Base-by-base conservation (phyloP, 2,329 filamentous ascomycete species). In the Aspergillus novofumigatus region DNA sequence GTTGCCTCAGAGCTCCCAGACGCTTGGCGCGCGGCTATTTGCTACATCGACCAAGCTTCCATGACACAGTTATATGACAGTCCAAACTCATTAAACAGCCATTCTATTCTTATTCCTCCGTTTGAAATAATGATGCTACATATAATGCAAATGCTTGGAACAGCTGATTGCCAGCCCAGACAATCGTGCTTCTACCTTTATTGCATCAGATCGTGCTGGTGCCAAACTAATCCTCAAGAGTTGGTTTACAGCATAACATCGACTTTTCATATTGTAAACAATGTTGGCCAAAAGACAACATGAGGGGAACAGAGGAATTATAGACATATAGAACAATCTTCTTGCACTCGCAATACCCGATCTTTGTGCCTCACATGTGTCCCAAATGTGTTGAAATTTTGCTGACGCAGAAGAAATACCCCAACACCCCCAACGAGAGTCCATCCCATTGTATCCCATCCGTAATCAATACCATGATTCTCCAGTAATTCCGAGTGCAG, bases 401-500 rank as follows among this genome's bases (percentile, higher is more conserved):
- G 63, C 65, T 67, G 69, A 66, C 66, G 65, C 62, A 69, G 72
- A 73, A 70, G 68, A 65, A 71, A 71, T 69, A 66, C 68, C 70
- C 71, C 69, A 73, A 73, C 70, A 73, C 70, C 71, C 67, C 69
- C 70, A 67, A 70, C 67, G 21, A 69, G 63, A 69, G 66, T 69
- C 69, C 71, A 62, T 69, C 65, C 68, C 69, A 63, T 65, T 71
- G 70, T 73, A 71, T 72, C 69, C 69, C 69, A 71, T 66, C 70
- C 70, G 64, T 70, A 65, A 71, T 70, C 70, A 71, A 72, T 67
- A 70, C 71, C 70, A 62, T 69, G 66, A 69, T 72, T 72, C 70
- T 72, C 71, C 71, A 67, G 71, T 66, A 65, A 67, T 68, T 68
- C 67, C 69, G 68, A 67, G 65, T 68, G 66, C 68, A 67, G 61